Evolutionary conservation across 2,329 filamentous ascomycete genomes (phyloP).

Genomic region (Ophiostoma himal-ulmi): DNA sequence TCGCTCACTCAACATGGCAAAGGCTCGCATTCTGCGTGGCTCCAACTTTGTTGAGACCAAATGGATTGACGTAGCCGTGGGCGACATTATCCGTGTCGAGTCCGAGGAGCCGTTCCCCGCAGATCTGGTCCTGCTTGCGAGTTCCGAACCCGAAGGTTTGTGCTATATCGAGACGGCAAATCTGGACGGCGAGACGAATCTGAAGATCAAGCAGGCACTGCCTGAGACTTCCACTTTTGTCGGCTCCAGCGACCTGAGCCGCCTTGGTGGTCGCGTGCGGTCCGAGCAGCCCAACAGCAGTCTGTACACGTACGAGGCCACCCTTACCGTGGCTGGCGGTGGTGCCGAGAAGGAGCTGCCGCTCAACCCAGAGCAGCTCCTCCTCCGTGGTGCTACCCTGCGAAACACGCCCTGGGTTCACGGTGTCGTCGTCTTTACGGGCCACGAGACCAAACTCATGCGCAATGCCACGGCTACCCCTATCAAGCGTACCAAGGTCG

Average conservation of each 20-base stretch:
- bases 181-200: slow-evolving; percentile 92
- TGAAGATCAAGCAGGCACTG: slow-evolving; percentile 97
- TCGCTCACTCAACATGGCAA: slow-evolving; percentile 79
- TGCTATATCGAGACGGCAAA: slow-evolving; percentile 99
- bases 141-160: slow-evolving; percentile 91
- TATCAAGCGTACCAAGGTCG: slow-evolving; percentile 95
- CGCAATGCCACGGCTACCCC: slow-evolving; percentile 94
- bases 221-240: slow-evolving; percentile 87
- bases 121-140: slow-evolving; percentile 84
- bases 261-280: slow-evolving; percentile 77
- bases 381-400: slow-evolving; percentile 86
- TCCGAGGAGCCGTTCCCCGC: slow-evolving; percentile 94
- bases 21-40: slow-evolving; percentile 74
- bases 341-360: slow-evolving; percentile 90
- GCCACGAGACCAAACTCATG: slow-evolving; percentile 98
- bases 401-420: slow-evolving; percentile 97
- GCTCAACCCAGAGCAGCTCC: slow-evolving; percentile 82
- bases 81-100: slow-evolving; percentile 86
- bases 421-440: slow-evolving; percentile 91
- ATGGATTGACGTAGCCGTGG: slow-evolving; percentile 90
- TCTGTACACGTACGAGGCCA: slow-evolving; percentile 96
- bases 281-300: slow-evolving; percentile 98
- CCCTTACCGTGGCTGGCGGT: slow-evolving; percentile 81
- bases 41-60: slow-evolving; percentile 79
- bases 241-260: slow-evolving; percentile 76